These are phyloP conservation scores for Saturnispora kantuleensis DNA, from an alignment of 805 yeast species.

Conservation along the genomic window DNA sequence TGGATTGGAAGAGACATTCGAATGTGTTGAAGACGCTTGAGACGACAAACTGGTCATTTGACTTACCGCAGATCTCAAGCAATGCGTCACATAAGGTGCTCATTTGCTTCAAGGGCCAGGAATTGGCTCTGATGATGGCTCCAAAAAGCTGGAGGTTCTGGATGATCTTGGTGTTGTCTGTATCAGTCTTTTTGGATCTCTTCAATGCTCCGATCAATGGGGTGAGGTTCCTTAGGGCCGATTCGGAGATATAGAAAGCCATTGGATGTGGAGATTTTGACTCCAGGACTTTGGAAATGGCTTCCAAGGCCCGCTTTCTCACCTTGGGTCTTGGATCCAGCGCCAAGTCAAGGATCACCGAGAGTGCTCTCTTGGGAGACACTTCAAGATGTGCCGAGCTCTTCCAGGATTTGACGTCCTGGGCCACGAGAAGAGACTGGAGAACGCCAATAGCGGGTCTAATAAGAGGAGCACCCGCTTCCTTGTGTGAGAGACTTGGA, in stretches of 20 bases:
- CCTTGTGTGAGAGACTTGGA: constrained; percentile 60
- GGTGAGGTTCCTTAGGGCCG: constrained; percentile 48
- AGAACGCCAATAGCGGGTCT: constrained; percentile 80
- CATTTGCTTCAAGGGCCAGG: constrained; percentile 72
- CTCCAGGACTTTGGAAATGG: constrained; percentile 52
- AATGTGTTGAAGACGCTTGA: constrained; percentile 76
- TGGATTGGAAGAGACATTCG: constrained; percentile 64
- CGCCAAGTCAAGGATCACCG: constrained; percentile 67
- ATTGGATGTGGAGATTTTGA: constrained; percentile 64
- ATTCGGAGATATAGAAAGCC: constrained; percentile 56
- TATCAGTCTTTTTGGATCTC: constrained; percentile 34
- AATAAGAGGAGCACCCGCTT: constrained; percentile 70
- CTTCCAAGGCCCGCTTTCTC: constrained; percentile 88
- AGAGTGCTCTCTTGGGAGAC: constrained; percentile 75
- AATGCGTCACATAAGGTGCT: constrained; percentile 69
- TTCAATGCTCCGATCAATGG: constrained; percentile 32
- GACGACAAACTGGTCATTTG: constrained; percentile 79
- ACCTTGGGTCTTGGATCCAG: constrained; percentile 91
- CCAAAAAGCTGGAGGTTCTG: constrained; percentile 72
- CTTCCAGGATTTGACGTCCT: constrained; percentile 74
- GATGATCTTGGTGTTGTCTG: constrained; percentile 48
- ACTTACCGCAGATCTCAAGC: constrained; percentile 57
- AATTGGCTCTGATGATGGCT: constrained; percentile 56
- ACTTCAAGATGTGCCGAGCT: constrained; percentile 37
- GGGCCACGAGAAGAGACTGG: constrained; percentile 69